Evolutionary conservation across 2,329 filamentous ascomycete species (phyloP), one percentile per base, ranked within the genome.

Genomic region (Cercospora sp.): DNA sequence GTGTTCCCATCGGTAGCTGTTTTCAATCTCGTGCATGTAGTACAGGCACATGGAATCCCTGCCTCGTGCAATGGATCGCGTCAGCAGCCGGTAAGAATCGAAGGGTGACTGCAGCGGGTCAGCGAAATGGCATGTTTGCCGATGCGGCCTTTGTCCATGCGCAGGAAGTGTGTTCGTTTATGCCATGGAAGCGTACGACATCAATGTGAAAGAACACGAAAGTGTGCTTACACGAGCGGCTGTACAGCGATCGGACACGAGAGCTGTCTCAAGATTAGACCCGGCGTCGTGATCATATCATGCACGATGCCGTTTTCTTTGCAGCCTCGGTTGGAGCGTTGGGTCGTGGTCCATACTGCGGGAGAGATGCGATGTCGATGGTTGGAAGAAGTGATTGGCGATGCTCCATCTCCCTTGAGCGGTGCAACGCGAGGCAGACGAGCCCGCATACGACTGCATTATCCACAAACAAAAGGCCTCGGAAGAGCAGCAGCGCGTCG

Each of bases 311-410:
- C 26, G 45, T 60, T 55, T 28, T 58, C 61, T 26, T 67, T 55
- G 66, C 66, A 63, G 62, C 62, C 28, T 65, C 66, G 66, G 18
- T 62, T 63, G 60, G 42, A 68, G 64, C 59, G 63, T 63, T 63
- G 63, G 66, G 39, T 33, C 31, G 31, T 68, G 28, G 55, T 33
- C 58, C 18, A 31, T 64, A 23, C 42, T 53, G 53, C 39, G 53
- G 48, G 60, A 45, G 60, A 36, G n/a, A 60, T 60, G 60, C 65
- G 63, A 62, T 39, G 48, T 28, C 66, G 66, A 36, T 63, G 36
- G 45, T 57, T 16, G 51, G 28, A 51, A 55, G 59, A n/a, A 2
- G 33, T 63, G 64, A 67, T 69, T 69, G 67, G 67, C 31, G 10
- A 53, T 59, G 18, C 18, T 30, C 10, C 16, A 30, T 30, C 45